Conservation (phyloP, 176 grass and related monocot species). For the Secale cereale region DNA sequence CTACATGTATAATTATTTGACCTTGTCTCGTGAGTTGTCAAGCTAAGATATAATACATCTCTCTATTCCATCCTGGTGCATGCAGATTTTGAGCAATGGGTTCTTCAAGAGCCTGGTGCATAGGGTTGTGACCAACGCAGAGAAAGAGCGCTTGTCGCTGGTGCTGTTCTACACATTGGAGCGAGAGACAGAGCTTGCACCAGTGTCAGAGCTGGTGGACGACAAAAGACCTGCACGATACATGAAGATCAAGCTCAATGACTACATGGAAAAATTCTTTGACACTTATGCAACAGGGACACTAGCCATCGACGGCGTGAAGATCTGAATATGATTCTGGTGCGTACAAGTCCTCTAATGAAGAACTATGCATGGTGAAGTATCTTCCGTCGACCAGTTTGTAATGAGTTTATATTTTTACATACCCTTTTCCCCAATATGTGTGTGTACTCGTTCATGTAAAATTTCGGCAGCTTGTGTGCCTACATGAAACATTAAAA, state of each 20-base stretch:
- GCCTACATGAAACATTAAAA: neutral
- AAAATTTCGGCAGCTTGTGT: neutral
- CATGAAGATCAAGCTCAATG: neutral
- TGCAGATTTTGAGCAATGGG: constrained; percentile 49
- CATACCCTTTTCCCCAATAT: neutral
- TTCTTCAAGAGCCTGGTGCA: constrained; percentile 42
- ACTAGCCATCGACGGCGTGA: neutral
- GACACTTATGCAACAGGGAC: neutral
- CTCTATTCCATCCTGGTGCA: neutral
- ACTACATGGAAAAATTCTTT: neutral
- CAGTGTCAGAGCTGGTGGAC: neutral
- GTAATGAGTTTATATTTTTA: neutral
- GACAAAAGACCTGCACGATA: neutral
- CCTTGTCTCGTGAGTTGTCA: neutral
- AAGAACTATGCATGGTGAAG: neutral
- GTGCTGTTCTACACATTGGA: neutral
- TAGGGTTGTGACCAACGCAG: constrained; percentile 31
- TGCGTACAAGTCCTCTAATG: neutral
- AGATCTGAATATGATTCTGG: neutral
- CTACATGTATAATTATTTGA: neutral
- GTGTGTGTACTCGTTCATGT: neutral
- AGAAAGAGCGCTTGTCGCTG: neutral
- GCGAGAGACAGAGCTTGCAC: neutral
- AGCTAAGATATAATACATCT: neutral
- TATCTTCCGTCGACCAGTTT: neutral